Evolutionary conservation across 208 protist species (phyloP).

Genomic region (Leishmania martiniquensis): DNA sequence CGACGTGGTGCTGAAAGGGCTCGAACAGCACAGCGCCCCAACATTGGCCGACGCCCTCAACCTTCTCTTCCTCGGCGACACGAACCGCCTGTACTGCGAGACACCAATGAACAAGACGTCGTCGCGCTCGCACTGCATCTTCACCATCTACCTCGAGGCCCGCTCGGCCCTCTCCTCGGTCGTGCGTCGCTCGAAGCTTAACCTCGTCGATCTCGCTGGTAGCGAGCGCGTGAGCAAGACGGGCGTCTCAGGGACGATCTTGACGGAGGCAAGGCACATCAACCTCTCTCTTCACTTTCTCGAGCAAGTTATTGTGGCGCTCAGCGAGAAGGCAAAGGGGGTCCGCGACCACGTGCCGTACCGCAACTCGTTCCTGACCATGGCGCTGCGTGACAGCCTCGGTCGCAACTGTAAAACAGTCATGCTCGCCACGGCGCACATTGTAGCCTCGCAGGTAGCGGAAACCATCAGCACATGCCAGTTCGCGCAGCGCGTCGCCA

Average conservation of each 20-base stretch:
- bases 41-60: slow-evolving; percentile 82
- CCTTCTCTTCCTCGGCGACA: slow-evolving; percentile 88
- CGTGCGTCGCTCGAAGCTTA: slow-evolving; percentile 75
- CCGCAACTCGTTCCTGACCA: slow-evolving; percentile 95
- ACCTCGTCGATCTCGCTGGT: slow-evolving; percentile 94
- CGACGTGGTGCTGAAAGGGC: slow-evolving; percentile 60
- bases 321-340: slow-evolving; percentile 83
- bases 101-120: slow-evolving; percentile 94
- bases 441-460: slow-evolving; percentile 49
- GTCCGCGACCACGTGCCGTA: slow-evolving; percentile 93
- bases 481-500: slow-evolving; percentile 90
- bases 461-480: slow-evolving; percentile 92
- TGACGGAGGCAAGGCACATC: slow-evolving; percentile 91
- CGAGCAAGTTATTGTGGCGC: slow-evolving; percentile 86
- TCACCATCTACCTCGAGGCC: slow-evolving; percentile 83
- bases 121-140: slow-evolving; percentile 93
- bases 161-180: slow-evolving; percentile 51
- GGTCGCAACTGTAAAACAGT: slow-evolving; percentile 96
- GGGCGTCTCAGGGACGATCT: slow-evolving; percentile 69
- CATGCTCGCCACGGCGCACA: slow-evolving; percentile 92
- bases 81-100: slow-evolving; percentile 85
- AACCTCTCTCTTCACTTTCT: slow-evolving; percentile 92
- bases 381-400: slow-evolving; percentile 92
- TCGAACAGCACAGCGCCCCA: slow-evolving; percentile 71
- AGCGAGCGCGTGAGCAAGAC: slow-evolving; percentile 91